Evolutionary conservation across 805 yeast species (phyloP).

Genomic region (Starmera caribaea): DNA sequence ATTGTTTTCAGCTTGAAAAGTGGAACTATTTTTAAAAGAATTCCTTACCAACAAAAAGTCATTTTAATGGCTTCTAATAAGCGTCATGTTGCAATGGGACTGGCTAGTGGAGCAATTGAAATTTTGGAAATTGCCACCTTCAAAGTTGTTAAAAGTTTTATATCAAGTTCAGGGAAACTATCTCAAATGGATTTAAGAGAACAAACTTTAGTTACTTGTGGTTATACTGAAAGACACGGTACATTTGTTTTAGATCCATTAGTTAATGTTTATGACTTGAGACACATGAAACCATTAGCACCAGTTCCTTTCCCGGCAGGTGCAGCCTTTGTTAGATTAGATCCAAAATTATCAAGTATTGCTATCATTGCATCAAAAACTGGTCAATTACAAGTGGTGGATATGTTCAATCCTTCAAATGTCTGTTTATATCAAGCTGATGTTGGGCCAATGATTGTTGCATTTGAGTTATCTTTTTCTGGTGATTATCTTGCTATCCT

Average conservation of each 20-base stretch:
- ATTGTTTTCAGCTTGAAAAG: conserved; percentile 33
- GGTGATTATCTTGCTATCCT: conserved; percentile 73
- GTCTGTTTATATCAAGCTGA: conserved; percentile 61
- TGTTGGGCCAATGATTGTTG: conserved; percentile 25
- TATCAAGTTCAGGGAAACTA: conserved; percentile 50
- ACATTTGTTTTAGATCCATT: conserved; percentile 62
- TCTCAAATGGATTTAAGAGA: conserved; percentile 60
- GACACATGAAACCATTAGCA: conserved; percentile 58
- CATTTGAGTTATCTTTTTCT: conserved; percentile 30
- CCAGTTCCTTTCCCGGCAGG: conserved; percentile 89
- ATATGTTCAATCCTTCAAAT: conserved; percentile 68
- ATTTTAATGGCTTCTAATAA: conserved; percentile 39
- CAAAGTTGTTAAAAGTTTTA: conserved; percentile 40
- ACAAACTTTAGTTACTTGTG: conserved; percentile 67
- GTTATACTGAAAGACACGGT: conserved; percentile 59
- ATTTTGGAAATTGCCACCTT: conserved; percentile 47
- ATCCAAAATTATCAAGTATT: conserved; percentile 77
- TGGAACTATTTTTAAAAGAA: conserved; percentile 24
- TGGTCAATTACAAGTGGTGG: conserved; percentile 83
- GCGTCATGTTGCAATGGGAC: conserved; percentile 50
- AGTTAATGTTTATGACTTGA: conserved; percentile 71
- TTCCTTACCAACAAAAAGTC: conserved; percentile 35
- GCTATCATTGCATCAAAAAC: conserved; percentile 61
- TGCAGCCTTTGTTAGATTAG: conserved; percentile 74
- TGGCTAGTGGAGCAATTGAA: conserved; percentile 50